Percentiles rank a stretch among this genome's conserved stretches.
Conservation (phyloP, 495 filamentous ascomycete genomes). For the Chaetomium cochliodes region DNA sequence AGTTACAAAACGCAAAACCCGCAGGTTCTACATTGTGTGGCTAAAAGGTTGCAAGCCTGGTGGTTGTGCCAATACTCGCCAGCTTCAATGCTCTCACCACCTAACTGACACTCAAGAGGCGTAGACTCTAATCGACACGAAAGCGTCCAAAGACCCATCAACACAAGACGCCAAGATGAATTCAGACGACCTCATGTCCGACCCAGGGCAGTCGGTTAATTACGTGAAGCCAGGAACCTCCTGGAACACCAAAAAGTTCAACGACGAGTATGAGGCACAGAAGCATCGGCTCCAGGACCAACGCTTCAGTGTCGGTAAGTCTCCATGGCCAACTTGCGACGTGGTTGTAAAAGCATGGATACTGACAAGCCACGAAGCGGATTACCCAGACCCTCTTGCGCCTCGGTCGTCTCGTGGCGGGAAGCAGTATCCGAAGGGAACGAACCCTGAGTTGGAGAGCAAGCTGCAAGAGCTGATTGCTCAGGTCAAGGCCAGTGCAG, state of each 20-base stretch:
- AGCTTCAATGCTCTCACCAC: too few relatives aligned
- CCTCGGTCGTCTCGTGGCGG: slow-evolving; percentile 34
- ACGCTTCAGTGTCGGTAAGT: slow-evolving; percentile 44
- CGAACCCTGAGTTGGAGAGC: slow-evolving; percentile 37
- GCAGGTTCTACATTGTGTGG: too few relatives aligned
- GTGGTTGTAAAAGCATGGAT: not conserved
- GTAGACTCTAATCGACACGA: not conserved
- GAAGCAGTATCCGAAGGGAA: slow-evolving; percentile 38
- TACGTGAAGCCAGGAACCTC: slow-evolving; percentile 4
- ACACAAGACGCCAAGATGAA: slow-evolving; percentile 23
- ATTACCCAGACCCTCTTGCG: slow-evolving; percentile 45
- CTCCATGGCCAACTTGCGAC: not conserved
- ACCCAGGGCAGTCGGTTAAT: slow-evolving; percentile 10
- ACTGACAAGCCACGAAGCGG: slow-evolving; percentile 25
- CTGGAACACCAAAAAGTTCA: slow-evolving; percentile 39
- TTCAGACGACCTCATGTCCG: slow-evolving; percentile 32
- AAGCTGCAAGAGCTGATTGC: slow-evolving; percentile 37
- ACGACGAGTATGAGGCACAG: slow-evolving; percentile 55
- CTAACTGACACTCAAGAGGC: too few relatives aligned
- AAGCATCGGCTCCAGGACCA: slow-evolving; percentile 40
- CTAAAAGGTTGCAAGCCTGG: too few relatives aligned
- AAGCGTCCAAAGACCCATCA: not conserved
- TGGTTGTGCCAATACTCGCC: too few relatives aligned
- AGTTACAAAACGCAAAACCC: too few relatives aligned
- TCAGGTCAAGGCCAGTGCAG: slow-evolving; percentile 26